Evolutionary conservation across 1,284 basidiomycete genomes (phyloP).

Genomic region (Cryptococcus sp.): DNA sequence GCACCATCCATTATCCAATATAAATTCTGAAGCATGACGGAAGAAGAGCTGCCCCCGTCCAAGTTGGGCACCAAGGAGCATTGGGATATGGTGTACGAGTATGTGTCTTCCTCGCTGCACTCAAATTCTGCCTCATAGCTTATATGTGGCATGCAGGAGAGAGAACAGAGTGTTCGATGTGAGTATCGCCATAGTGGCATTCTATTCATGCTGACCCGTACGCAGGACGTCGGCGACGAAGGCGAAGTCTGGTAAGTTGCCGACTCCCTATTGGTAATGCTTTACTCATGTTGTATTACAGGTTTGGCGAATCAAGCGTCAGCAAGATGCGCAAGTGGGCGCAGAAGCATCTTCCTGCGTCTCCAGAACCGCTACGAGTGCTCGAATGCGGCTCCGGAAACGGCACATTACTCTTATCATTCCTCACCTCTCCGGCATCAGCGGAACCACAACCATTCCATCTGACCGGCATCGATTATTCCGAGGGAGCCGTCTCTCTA

Average conservation of each 20-base stretch:
- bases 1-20: too few species aligned
- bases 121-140: background rate
- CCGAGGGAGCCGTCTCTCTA: constrained; percentile 34
- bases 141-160: constrained; percentile 27
- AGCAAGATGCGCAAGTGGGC: constrained; percentile 53
- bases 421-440: constrained; percentile 40
- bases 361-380: constrained; percentile 30
- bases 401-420: constrained; percentile 52
- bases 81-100: constrained; percentile 54
- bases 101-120: constrained; percentile 9
- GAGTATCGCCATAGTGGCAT: too few species aligned
- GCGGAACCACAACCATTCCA: constrained; percentile 30
- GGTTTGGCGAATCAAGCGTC: constrained; percentile 51
- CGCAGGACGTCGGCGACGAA: constrained; percentile 42
- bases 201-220: too few species aligned
- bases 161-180: constrained; percentile 49
- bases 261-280: background rate
- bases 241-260: constrained; percentile 49
- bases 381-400: constrained; percentile 51
- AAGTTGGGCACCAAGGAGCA: constrained; percentile 53
- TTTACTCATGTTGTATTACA: constrained; percentile 11
- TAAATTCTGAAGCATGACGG: constrained; percentile 18
- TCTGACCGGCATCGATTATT: constrained; percentile 53
- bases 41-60: constrained; percentile 52
- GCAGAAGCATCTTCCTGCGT: constrained; percentile 32